phyloP scores from a whole-genome alignment of 495 filamentous ascomycete genomes.

The Friedmanniomyces simplex region DNA sequence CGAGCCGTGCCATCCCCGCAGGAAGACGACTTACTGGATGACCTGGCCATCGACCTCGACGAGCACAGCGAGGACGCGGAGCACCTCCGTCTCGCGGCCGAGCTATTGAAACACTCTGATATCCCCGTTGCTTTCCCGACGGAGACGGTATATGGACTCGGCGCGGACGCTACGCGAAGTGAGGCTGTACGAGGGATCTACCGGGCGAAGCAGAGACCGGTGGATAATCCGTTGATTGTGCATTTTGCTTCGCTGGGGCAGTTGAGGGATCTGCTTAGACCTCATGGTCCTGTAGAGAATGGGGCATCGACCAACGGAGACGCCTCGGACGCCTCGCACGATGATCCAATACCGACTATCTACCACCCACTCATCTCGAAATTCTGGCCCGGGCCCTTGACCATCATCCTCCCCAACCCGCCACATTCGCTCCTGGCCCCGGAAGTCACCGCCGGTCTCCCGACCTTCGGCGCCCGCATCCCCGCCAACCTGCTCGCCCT shows the following conservation, averaged over 20 bases:
- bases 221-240: constrained; percentile 91
- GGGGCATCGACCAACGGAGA: background rate
- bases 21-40: constrained; percentile 15
- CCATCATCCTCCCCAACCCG: constrained; percentile 78
- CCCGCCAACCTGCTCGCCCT: constrained; percentile 75
- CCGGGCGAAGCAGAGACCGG: constrained; percentile 74
- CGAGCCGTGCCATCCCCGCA: background rate
- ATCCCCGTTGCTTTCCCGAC: constrained; percentile 90
- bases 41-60: constrained; percentile 13
- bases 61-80: constrained; percentile 9
- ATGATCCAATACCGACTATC: constrained; percentile 58
- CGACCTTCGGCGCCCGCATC: constrained; percentile 85
- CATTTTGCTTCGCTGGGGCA: constrained; percentile 77
- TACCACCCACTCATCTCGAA: constrained; percentile 68
- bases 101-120: constrained; percentile 49
- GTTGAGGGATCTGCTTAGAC: constrained; percentile 53
- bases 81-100: constrained; percentile 45
- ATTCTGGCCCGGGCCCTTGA: constrained; percentile 95
- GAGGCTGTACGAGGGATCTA: constrained; percentile 87
- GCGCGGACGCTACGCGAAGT: constrained; percentile 81
- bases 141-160: constrained; percentile 94
- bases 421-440: constrained; percentile 58
- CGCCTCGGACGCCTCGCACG: background rate
- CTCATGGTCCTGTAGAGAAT: constrained; percentile 6
- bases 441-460: constrained; percentile 74